These are phyloP conservation scores for Pharus latifolius DNA, from an alignment of 176 grass and related monocot genomes.

Conservation along the genomic window DNA sequence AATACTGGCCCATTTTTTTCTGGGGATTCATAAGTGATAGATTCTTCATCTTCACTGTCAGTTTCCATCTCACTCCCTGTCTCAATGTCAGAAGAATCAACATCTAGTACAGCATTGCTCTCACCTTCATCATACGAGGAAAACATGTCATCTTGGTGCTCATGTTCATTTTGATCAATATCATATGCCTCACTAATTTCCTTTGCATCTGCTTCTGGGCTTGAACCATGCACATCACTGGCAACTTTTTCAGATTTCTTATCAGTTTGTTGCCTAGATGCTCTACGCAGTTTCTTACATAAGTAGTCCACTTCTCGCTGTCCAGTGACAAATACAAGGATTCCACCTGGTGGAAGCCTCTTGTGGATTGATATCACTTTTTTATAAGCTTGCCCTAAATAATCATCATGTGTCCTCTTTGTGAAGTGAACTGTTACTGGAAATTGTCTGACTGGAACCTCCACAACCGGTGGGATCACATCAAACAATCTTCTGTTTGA, in stretches of 20 bases:
- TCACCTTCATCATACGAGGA: conserved; percentile 45
- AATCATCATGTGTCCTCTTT: conserved; percentile 80
- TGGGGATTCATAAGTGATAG: conserved; percentile 12
- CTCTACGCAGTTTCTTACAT: conserved; percentile 62
- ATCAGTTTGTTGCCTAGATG: conserved; percentile 28
- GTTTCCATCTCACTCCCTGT: conserved; percentile 45
- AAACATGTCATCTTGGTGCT: conserved; percentile 54
- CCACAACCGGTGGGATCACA: conserved; percentile 58
- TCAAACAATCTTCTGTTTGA: conserved; percentile 84
- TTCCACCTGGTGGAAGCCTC: conserved; percentile 75
- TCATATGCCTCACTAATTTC: conserved; percentile 94
- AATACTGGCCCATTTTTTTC: conserved; percentile 50
- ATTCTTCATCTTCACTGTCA: conserved; percentile 57
- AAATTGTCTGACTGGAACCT: conserved; percentile 79
- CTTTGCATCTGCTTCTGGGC: conserved; percentile 49
- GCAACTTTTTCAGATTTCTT: conserved; percentile 31
- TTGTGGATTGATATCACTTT: conserved; percentile 89
- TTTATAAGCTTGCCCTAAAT: conserved; percentile 84
- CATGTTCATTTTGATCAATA: conserved; percentile 43
- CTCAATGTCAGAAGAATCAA: conserved; percentile 60
- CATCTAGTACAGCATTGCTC: conserved; percentile 31
- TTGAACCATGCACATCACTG: not conserved
- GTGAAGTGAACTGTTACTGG: conserved; percentile 83
- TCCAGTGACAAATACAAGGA: conserved; percentile 96
- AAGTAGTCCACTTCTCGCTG: conserved; percentile 89